Percentiles rank a stretch among this genome's conserved stretches.
Conservation (phyloP, 2,329 filamentous ascomycete genomes). For the Scedosporium minutisporum region DNA sequence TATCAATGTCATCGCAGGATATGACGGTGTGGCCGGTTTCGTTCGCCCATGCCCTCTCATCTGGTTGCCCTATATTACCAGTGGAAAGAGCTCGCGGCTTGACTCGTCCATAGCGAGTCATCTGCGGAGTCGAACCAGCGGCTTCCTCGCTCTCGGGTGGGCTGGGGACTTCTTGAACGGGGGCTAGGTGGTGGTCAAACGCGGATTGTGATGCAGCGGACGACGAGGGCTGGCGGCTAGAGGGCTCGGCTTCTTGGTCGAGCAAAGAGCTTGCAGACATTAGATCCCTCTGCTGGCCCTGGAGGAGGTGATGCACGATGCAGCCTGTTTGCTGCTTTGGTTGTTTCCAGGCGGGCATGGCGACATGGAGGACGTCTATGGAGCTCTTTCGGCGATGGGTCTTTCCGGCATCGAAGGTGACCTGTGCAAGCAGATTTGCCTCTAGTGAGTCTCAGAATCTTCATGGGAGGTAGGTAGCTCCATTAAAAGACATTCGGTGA, state of each 20-base stretch:
- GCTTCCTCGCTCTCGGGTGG: constrained; percentile 11
- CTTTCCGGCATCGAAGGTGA: constrained; percentile 52
- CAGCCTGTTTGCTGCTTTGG: constrained; percentile 42
- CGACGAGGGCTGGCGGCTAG: not conserved
- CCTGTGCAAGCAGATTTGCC: constrained; percentile 24
- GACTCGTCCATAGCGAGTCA: not conserved
- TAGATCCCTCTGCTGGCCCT: constrained; percentile 37
- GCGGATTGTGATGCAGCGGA: not conserved
- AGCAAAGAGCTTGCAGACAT: constrained; percentile 14
- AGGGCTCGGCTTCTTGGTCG: not conserved
- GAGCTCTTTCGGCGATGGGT: constrained; percentile 58
- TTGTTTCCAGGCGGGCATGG: constrained; percentile 17
- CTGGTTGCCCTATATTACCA: constrained; percentile 39
- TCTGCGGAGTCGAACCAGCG: constrained; percentile 14
- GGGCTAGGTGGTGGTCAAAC: constrained; percentile 7
- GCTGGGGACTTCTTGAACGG: not conserved
- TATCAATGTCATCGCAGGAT: not conserved
- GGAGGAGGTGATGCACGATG: constrained; percentile 56
- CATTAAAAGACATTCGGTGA: not conserved
- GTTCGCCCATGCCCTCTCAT: constrained; percentile 46
- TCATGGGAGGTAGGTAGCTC: not conserved
- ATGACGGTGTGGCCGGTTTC: not conserved
- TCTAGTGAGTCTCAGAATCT: too few species aligned
- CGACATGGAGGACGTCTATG: constrained; percentile 30
- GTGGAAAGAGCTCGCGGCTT: not conserved